Percentiles rank a stretch among this genome's conserved stretches.
These are phyloP conservation scores for Podospora sp. DNA, from an alignment of 495 filamentous ascomycete genomes.

Conservation along the genomic window DNA sequence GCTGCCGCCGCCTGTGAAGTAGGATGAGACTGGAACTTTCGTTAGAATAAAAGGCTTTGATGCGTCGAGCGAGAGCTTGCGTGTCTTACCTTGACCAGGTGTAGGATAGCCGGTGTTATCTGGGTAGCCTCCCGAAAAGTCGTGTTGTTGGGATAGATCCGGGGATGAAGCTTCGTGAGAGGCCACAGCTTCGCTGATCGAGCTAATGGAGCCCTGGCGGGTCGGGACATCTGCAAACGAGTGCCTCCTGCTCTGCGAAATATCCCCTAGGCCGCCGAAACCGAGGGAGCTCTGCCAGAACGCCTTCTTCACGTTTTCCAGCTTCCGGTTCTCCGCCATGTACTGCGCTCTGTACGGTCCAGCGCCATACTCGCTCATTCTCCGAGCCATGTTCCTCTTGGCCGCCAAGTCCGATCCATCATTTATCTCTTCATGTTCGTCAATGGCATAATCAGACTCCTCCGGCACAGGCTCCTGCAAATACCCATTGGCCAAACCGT, in stretches of 20 bases:
- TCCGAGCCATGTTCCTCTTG: conserved; percentile 56
- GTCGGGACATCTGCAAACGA: conserved; percentile 86
- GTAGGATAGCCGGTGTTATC: conserved; percentile 39
- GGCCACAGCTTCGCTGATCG: conserved; percentile 57
- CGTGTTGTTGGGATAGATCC: conserved; percentile 43
- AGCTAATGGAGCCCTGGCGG: conserved; percentile 70
- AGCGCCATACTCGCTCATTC: conserved; percentile 66
- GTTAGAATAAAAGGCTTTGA: conserved; percentile 34
- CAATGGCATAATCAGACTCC: conserved; percentile 69
- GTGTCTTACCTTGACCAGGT: conserved; percentile 38
- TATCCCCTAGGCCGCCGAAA: conserved; percentile 69
- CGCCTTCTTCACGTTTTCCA: conserved; percentile 77
- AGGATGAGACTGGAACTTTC: conserved; percentile 46
- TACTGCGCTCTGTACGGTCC: conserved; percentile 60
- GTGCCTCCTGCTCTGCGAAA: conserved; percentile 87
- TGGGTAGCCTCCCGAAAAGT: conserved; percentile 36
- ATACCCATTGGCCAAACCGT: conserved; percentile 60
- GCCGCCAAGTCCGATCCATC: conserved; percentile 56
- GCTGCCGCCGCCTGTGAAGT: conserved; percentile 46
- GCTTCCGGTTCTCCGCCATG: conserved; percentile 68
- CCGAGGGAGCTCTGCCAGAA: conserved; percentile 88
- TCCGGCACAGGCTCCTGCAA: conserved; percentile 68
- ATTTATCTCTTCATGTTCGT: conserved; percentile 68
- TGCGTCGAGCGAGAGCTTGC: background rate
- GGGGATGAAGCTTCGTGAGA: conserved; percentile 46